Conservation (phyloP, 2,329 filamentous ascomycete species). For the Fusarium succisae region DNA sequence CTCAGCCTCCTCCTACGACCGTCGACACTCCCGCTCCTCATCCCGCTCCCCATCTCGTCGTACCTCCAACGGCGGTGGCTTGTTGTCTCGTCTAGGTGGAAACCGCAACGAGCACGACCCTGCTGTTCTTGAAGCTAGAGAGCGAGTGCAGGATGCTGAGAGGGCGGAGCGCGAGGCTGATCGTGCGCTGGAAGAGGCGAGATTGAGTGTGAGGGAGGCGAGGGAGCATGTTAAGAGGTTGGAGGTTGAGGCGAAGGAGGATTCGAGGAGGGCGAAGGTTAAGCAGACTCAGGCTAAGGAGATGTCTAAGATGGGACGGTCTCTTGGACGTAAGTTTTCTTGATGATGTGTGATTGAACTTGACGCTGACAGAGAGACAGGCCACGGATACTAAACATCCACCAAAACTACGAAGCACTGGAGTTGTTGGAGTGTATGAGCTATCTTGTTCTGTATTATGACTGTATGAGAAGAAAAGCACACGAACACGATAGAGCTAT, state of each 20-base stretch:
- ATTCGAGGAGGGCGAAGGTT: constrained; percentile 71
- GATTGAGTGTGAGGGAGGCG: constrained; percentile 68
- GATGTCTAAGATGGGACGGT: constrained; percentile 74
- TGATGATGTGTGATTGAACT: rapidly evolving
- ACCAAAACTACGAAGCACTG: rapidly evolving
- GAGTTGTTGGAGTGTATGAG: not conserved
- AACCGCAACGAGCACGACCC: constrained; percentile 64
- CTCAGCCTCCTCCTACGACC: constrained; percentile 29
- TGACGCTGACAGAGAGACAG: constrained; percentile 1
- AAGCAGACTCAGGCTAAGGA: constrained; percentile 73
- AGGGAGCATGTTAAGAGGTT: constrained; percentile 69
- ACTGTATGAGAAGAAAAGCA: constrained; percentile 20
- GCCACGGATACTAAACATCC: constrained; percentile 17
- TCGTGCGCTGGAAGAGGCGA: constrained; percentile 66
- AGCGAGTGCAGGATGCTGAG: constrained; percentile 71
- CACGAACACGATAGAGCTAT: not conserved
- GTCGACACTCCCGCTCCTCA: constrained; percentile 10
- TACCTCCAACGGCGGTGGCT: constrained; percentile 44
- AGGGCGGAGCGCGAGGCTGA: constrained; percentile 72
- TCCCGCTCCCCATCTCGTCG: constrained; percentile 21
- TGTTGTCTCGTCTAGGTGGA: constrained; percentile 53
- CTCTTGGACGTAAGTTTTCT: constrained; percentile 69
- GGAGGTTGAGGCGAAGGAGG: constrained; percentile 72
- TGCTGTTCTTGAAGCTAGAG: constrained; percentile 67
- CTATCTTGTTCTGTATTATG: constrained; percentile 1